Evolutionary conservation across 257 asterid species (phyloP), one percentile per base, ranked within the genome.

Genomic region (Gardenia jasminoides): DNA sequence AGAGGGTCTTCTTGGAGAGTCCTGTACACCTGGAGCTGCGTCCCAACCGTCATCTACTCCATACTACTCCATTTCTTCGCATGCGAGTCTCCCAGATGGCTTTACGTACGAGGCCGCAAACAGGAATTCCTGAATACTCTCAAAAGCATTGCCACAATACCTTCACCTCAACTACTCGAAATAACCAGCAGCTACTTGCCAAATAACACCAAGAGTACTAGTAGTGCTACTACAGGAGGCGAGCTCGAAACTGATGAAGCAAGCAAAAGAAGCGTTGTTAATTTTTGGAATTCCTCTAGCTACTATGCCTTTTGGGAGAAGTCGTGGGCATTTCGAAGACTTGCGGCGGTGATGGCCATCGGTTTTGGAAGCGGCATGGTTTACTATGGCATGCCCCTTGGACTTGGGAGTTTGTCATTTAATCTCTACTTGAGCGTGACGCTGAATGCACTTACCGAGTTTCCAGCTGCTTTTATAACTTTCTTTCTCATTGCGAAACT

Each of bases 311-410:
- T 92, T 68, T 13, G 89, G 79, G 81, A 68, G 41, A 91, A 68
- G 54, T 39, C 76, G 0, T 92, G 97, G 97, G 89, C 94, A 0
- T 41, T 80, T 22, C 81, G 73, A 47, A 81, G 97, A 13, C 81
- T 94, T 2, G 11, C 66, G 28, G 78, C 87, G 1, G 86, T 81
- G 10, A 89, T 85, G 96, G 82, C 76, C 64, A 86, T 85, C 2
- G 97, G 86, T 6, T 86, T 91, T 16, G 97, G 98, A 0, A 64
- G 72, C 0, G 97, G 97, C 0, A 52, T 89, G 70, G 86, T 85
- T 11, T 94, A 94, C 72, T 94, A 90, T 75, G 97, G 98, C 7
- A 90, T 92, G 89, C 98, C 97, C 0, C 78, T 94, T 26, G 97
- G 95, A 5, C 84, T 91, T 0, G 89, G 90, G 0, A 87, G 78